These are phyloP conservation scores for Ogataea saltuana DNA, from an alignment of 805 yeast genomes.

Conservation along the genomic window DNA sequence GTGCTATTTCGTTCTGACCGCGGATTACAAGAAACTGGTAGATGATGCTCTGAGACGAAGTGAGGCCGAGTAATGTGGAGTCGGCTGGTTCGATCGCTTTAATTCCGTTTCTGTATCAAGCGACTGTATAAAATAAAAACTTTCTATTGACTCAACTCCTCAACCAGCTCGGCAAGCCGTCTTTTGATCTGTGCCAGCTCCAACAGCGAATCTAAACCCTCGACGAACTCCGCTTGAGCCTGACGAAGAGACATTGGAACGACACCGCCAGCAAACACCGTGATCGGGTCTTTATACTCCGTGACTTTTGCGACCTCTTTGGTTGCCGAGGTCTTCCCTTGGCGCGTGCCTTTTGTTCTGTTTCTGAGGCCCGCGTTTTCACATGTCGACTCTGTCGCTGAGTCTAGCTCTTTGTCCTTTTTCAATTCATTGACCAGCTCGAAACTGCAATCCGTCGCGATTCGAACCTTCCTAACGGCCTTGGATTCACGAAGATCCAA, in stretches of 20 bases:
- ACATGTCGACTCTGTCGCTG: neutral
- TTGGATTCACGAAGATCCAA: constrained; percentile 24
- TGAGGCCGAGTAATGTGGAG: constrained; percentile 24
- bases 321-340: neutral
- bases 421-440: neutral
- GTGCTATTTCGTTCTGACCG: constrained; percentile 46
- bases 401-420: constrained; percentile 1
- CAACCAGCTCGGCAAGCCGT: neutral
- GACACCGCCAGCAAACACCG: constrained; percentile 32
- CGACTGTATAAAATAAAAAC: too few species aligned
- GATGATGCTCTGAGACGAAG: constrained; percentile 42
- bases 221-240: constrained; percentile 20
- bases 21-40: constrained; percentile 52
- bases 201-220: constrained; percentile 11
- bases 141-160: too few species aligned
- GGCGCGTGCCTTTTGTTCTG: too few species aligned
- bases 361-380: neutral
- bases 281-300: constrained; percentile 24
- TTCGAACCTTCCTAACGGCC: constrained; percentile 12
- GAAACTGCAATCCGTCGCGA: neutral
- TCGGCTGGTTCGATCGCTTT: neutral
- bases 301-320: neutral
- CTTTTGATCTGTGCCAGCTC: constrained; percentile 16
- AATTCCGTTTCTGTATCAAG: too few species aligned
- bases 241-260: constrained; percentile 23